Conservation (phyloP, 257 asterid species). For the Nicotiana tabacum region DNA sequence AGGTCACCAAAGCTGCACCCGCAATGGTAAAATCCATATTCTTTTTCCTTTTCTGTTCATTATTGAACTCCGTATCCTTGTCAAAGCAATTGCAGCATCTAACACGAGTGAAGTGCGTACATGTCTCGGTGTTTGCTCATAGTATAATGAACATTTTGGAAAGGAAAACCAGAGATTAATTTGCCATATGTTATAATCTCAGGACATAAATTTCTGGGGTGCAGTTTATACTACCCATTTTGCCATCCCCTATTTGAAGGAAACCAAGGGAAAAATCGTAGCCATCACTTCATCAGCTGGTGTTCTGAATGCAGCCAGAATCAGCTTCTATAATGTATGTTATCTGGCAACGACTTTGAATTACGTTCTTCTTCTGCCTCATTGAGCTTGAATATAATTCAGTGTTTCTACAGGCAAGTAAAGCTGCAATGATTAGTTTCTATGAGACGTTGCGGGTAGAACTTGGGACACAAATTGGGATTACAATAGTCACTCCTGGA, state of each 20-base stretch:
- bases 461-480: conserved; percentile 54
- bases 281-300: conserved; percentile 51
- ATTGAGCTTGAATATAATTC: not conserved
- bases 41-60: too few species aligned
- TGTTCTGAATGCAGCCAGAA: conserved; percentile 56
- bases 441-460: conserved; percentile 72
- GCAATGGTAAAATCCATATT: conserved; percentile 37
- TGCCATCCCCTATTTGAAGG: conserved; percentile 51
- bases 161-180: not conserved
- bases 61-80: too few species aligned
- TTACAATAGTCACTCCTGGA: conserved; percentile 62
- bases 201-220: conserved; percentile 83
- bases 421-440: conserved; percentile 63
- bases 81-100: not conserved
- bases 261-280: conserved; percentile 52
- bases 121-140: not conserved
- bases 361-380: not conserved
- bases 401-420: conserved; percentile 47
- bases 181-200: not conserved
- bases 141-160: not conserved
- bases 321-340: conserved; percentile 59
- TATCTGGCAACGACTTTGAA: not conserved
- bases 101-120: not conserved
- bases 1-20: conserved; percentile 37
- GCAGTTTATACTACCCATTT: conserved; percentile 46